Percentiles rank a stretch among this genome's conserved stretches.
phyloP scores from a whole-genome alignment of 2,329 filamentous ascomycete genomes.

The Ophiostoma pallidulum region DNA sequence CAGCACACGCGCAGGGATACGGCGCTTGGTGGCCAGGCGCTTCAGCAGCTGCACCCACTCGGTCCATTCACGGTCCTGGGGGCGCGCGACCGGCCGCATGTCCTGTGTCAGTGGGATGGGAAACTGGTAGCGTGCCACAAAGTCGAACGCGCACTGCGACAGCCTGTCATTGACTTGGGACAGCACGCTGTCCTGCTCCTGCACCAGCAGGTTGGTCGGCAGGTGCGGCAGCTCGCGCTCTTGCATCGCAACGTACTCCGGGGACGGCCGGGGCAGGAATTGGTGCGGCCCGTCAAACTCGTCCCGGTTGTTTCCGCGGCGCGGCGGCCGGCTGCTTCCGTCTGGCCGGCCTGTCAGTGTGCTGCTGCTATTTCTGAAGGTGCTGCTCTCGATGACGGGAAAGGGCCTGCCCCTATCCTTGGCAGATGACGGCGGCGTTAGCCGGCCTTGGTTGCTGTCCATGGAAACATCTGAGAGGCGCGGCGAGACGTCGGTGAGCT shows the following conservation, averaged over 20 bases:
- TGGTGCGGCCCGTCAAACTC: constrained; percentile 86
- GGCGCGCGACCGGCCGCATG: constrained; percentile 65
- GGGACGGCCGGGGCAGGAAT: constrained; percentile 62
- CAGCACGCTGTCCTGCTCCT: constrained; percentile 77
- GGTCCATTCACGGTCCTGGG: constrained; percentile 77
- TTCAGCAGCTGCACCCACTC: constrained; percentile 88
- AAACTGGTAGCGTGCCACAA: constrained; percentile 85
- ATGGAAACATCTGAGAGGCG: constrained; percentile 51
- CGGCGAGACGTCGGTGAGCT: constrained; percentile 42
- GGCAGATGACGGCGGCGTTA: constrained; percentile 23
- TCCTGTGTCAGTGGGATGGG: constrained; percentile 76
- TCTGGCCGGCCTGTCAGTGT: constrained; percentile 31
- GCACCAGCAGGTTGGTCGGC: constrained; percentile 70
- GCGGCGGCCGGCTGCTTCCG: constrained; percentile 46
- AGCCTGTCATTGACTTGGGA: constrained; percentile 74
- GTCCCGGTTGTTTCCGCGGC: constrained; percentile 70
- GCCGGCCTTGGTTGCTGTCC: constrained; percentile 37
- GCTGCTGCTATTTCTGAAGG: not conserved
- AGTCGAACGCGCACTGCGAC: constrained; percentile 80
- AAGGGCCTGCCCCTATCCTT: not conserved
- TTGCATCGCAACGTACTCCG: constrained; percentile 63
- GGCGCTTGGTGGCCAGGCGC: constrained; percentile 72
- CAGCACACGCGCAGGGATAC: constrained; percentile 72
- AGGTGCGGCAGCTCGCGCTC: constrained; percentile 74
- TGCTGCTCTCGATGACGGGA: not conserved